A percentile compares a stretch with the other conserved stretches of the same genome.
Conservation (phyloP, 2,329 filamentous ascomycete genomes). For the Orbilia oligospora region DNA sequence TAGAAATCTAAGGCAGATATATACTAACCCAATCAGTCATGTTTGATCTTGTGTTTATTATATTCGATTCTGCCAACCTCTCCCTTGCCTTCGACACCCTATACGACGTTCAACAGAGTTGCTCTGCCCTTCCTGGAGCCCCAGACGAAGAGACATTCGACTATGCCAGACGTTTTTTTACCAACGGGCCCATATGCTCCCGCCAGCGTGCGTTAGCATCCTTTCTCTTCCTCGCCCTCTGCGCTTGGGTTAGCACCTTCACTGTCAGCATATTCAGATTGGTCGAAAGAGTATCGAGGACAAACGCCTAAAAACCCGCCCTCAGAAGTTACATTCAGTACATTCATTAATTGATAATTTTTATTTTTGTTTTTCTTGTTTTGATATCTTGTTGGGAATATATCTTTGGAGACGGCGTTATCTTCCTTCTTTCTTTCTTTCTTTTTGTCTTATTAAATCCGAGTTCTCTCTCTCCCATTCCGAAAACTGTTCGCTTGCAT, state of each 20-base stretch:
- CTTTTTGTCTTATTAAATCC: constrained; percentile 20
- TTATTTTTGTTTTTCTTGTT: not conserved
- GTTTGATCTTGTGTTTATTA: constrained; percentile 94
- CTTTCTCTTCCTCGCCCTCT: constrained; percentile 83
- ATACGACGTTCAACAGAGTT: constrained; percentile 75
- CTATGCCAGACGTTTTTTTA: constrained; percentile 9
- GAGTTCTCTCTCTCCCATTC: constrained; percentile 30
- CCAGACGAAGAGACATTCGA: constrained; percentile 65
- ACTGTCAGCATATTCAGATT: constrained; percentile 84
- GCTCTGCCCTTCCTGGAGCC: constrained; percentile 68
- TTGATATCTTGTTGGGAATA: constrained; percentile 16
- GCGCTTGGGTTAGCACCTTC: constrained; percentile 93
- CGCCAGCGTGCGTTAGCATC: constrained; percentile 80
- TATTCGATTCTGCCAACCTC: constrained; percentile 94
- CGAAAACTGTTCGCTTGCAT: constrained; percentile 38
- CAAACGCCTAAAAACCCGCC: constrained; percentile 27
- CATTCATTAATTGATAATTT: constrained; percentile 28
- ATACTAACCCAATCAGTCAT: constrained; percentile 73
- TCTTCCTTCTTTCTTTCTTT: constrained; percentile 1
- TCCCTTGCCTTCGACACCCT: constrained; percentile 89
- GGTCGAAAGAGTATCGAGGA: constrained; percentile 72
- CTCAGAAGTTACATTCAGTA: constrained; percentile 6
- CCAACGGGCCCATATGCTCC: constrained; percentile 71
- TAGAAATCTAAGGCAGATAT: not conserved
- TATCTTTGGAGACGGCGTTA: constrained; percentile 40